Percentiles rank a stretch among this genome's conserved stretches.
Evolutionary conservation across 129 eudicot genomes (phyloP).

Genomic region (Escallonia rubra): DNA sequence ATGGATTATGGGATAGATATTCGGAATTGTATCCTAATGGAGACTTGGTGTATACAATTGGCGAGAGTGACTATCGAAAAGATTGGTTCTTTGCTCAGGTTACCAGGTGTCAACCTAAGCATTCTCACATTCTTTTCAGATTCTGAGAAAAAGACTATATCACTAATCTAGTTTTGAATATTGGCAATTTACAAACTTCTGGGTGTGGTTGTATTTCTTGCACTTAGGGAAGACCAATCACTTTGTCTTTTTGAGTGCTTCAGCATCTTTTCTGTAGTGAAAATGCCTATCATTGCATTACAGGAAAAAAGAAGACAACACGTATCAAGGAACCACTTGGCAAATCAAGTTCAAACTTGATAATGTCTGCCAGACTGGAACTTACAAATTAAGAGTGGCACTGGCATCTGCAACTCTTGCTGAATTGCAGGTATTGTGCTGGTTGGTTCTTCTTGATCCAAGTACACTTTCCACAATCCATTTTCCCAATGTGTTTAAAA

Average conservation of each 20-base stretch:
- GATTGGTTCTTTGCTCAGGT: constrained; percentile 96
- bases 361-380: constrained; percentile 23
- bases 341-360: constrained; percentile 53
- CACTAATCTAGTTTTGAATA: too few species aligned
- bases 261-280: too few species aligned
- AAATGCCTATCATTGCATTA: neutral
- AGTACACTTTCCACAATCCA: too few species aligned
- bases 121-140: neutral
- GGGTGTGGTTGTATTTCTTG: too few species aligned
- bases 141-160: too few species aligned
- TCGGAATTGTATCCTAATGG: constrained; percentile 61
- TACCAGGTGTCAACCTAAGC: constrained; percentile 35
- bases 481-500: too few species aligned
- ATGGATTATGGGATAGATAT: constrained; percentile 93
- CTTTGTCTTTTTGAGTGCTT: too few species aligned
- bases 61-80: constrained; percentile 57
- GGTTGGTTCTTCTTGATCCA: neutral
- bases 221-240: too few species aligned
- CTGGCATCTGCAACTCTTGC: constrained; percentile 58
- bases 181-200: too few species aligned
- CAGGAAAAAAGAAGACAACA: constrained; percentile 38
- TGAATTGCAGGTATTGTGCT: constrained; percentile 36
- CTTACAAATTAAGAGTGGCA: constrained; percentile 52
- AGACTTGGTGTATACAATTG: constrained; percentile 70
- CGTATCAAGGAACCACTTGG: constrained; percentile 63